Evolutionary conservation across 371 early-diverging fungal genomes (phyloP).

Genomic region (Syncephalis fuscata): DNA sequence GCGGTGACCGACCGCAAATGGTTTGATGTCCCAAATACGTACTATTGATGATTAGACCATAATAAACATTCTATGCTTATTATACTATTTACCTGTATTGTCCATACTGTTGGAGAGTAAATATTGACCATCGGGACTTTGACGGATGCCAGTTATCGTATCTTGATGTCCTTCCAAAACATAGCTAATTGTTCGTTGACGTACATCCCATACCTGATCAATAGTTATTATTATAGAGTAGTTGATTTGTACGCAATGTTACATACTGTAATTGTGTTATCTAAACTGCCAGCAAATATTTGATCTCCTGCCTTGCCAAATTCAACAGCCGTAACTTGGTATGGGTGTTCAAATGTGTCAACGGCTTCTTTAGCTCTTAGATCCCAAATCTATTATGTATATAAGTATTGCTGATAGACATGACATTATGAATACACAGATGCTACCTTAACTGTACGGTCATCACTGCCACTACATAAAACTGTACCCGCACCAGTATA

Average conservation of each 20-base stretch:
- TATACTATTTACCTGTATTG: constrained; percentile 45
- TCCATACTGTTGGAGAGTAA: constrained; percentile 83
- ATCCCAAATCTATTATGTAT: constrained; percentile 46
- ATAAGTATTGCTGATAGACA: not conserved
- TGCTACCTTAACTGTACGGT: constrained; percentile 42
- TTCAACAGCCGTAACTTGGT: constrained; percentile 63
- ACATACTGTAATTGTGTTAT: constrained; percentile 61
- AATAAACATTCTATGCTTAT: not conserved
- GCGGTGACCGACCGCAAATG: constrained; percentile 57
- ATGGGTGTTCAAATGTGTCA: constrained; percentile 44
- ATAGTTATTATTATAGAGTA: not conserved
- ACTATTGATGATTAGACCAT: constrained; percentile 20
- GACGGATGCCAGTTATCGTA: constrained; percentile 71
- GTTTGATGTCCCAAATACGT: constrained; percentile 89
- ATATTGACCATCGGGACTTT: constrained; percentile 69
- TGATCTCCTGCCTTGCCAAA: constrained; percentile 65
- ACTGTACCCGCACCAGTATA: constrained; percentile 36
- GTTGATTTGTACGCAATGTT: not conserved
- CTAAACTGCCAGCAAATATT: constrained; percentile 79
- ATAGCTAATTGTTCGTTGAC: constrained; percentile 46
- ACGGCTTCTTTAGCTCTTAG: constrained; percentile 54
- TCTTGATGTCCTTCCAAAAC: constrained; percentile 70
- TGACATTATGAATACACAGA: constrained; percentile 12
- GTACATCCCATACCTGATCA: constrained; percentile 65
- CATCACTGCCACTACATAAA: constrained; percentile 62